Evolutionary conservation across 169 alveolate genomes (phyloP).

Genomic region (Fabrea salina): DNA sequence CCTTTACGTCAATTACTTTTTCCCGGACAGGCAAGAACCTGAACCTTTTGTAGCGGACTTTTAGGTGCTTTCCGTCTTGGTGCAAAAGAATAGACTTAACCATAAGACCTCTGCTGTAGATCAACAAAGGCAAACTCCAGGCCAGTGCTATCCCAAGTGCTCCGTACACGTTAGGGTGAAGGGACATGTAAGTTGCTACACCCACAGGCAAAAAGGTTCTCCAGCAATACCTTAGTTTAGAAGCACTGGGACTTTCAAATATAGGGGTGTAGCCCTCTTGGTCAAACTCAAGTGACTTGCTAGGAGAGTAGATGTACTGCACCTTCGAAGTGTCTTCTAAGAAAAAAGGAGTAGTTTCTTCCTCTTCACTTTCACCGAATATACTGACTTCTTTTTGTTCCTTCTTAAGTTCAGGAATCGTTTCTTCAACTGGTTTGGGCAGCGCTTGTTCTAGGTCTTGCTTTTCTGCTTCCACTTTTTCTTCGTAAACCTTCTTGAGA

Average conservation of each 20-base stretch:
- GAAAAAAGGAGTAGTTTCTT: slow-evolving; percentile 22
- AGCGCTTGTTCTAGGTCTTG: not conserved
- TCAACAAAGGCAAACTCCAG: slow-evolving; percentile 1
- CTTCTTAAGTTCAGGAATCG: not conserved
- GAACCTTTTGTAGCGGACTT: slow-evolving; percentile 14
- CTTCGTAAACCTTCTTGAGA: too few relatives aligned
- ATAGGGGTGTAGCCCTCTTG: not conserved
- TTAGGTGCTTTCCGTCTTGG: not conserved
- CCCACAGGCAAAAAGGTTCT: not conserved
- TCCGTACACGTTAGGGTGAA: not conserved
- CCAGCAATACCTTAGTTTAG: not conserved
- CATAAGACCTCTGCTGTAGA: not conserved
- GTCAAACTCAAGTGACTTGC: not conserved
- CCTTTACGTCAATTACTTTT: not conserved
- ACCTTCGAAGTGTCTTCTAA: slow-evolving; percentile 1
- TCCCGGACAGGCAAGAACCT: not conserved
- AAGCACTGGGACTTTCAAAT: not conserved
- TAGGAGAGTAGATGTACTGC: slow-evolving; percentile 17
- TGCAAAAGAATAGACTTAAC: not conserved
- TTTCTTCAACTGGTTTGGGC: not conserved
- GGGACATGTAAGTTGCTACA: not conserved
- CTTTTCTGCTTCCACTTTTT: too few relatives aligned
- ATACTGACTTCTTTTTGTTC: too few relatives aligned
- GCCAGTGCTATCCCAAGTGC: not conserved
- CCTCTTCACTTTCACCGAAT: slow-evolving; percentile 21